Base-by-base conservation (phyloP, 2,329 filamentous ascomycete genomes). In the Penicillium sp. region DNA sequence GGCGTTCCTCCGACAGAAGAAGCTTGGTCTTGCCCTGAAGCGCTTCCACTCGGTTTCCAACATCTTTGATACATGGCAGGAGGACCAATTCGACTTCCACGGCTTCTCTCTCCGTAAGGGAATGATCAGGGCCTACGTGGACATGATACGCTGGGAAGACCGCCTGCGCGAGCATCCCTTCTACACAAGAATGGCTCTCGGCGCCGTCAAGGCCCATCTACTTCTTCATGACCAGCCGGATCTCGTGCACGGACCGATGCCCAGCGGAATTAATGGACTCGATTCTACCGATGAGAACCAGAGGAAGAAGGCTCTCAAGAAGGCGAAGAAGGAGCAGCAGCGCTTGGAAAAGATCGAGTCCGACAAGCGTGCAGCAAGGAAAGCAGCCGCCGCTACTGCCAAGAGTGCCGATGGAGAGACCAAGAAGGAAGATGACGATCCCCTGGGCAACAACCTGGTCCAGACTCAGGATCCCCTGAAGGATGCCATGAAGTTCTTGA, bases 11-110 rank as follows among this genome's bases (percentile, higher is more conserved):
- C 88, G 94, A 50, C 89, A 92, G 73, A 87, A 88, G 63, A 92
- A 96, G 67, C 79, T 90, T 47, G 91, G 89, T 4, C 82, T 97
- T 58, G 93, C 96, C 0, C 81, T 99, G 53, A 99, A 99, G 81
- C 87, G 96, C 49, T 93, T 97, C 76, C 90, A 93, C 64, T 83
- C 90, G 23, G 85, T 99, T 57, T 88, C 89, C 73, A 91, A 90
- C 76, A 96, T 99, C 64, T 99, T 99, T 69, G 93, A 97, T 65
- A 87, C 91, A 21, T 99, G 94, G 94, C 89, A 96, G 72, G 96
- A 99, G 73, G 94, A 99, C 68, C 94, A 99, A 71, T 97, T 97
- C 69, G 94, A 99, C 74, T 99, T 99, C 81, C 96, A 99, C 81
- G 91, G 87, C 73, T 99, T 99, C 77, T 97, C 92, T 21, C 81